Conservation (phyloP, 371 early-diverging fungal species). For the Rhizopus microsporus region DNA sequence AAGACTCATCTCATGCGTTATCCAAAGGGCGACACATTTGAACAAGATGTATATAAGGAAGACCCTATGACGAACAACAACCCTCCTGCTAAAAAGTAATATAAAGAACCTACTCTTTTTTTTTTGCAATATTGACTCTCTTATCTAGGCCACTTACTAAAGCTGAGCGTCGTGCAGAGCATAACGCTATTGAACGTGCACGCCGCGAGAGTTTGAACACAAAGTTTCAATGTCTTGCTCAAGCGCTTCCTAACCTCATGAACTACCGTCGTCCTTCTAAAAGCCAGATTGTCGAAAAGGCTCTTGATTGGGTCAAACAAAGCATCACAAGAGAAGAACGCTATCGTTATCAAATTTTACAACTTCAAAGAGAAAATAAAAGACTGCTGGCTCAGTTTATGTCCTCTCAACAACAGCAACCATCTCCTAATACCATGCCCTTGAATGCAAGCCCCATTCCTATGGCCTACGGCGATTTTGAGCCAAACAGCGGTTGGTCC, state of each 20-base stretch:
- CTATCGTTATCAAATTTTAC: constrained; percentile 30
- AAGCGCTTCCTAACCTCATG: constrained; percentile 61
- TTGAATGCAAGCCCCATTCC: neutral
- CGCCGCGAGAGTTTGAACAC: constrained; percentile 68
- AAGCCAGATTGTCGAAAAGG: constrained; percentile 67
- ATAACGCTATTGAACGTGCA: constrained; percentile 77
- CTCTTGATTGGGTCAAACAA: constrained; percentile 55
- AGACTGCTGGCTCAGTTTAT: constrained; percentile 22
- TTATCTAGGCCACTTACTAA: constrained; percentile 12
- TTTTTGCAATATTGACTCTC: neutral
- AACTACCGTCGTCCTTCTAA: constrained; percentile 66
- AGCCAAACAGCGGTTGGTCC: constrained; percentile 11
- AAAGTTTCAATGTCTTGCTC: constrained; percentile 67
- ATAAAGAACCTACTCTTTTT: neutral
- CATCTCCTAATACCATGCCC: neutral
- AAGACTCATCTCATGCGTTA: constrained; percentile 3
- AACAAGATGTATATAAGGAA: constrained; percentile 8
- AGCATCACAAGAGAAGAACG: constrained; percentile 30
- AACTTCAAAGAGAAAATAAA: constrained; percentile 39
- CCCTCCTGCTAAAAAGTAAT: constrained; percentile 12
- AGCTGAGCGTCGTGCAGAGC: constrained; percentile 67
- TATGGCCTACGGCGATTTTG: neutral
- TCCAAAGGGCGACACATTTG: constrained; percentile 5
- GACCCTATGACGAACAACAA: neutral
- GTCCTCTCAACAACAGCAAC: constrained; percentile 6